Base-by-base conservation (phyloP, 441 rosid species). In the Gossypium gossypioides region DNA sequence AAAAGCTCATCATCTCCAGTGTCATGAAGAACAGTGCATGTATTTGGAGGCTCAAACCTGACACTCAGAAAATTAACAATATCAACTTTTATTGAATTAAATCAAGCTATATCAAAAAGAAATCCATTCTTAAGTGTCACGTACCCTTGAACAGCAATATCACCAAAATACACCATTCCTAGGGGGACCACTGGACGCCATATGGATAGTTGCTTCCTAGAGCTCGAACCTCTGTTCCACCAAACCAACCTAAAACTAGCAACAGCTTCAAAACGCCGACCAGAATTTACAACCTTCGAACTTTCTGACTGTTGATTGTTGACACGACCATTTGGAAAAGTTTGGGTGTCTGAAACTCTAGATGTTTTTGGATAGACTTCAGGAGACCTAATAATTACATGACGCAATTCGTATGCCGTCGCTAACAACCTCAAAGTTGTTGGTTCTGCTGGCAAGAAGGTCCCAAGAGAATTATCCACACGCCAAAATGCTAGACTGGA, bases 141-240 rank as follows among this genome's bases (percentile, higher is more conserved):
- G 24, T 86, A 95, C 99, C 99, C 98, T 78, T 84, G 84, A 80
- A 92, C 87, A 77, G 97, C 98, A 77, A 92, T 82, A 85, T 95
- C 98, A 69, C 99, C 96, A 72, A 95, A 95, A 85, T 84, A 95
- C 40, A 87, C 91, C 93, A 87, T 86, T 71, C 97, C 95, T 29
- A 82, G 87, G 59, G 96, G 82, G 74, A 91, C 84, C 3, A 81
- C 74, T 3, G 98, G 99, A 61, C 97, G 97, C 99, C 99, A 95
- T 78, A 95, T 70, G 3, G 99, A 95, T 63, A 92, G 61, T 81
- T 85, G 84, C 78, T 92, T 91, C 79, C 90, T 86, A 62, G 93
- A 84, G 77, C 77, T 88, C 73, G 93, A 79, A 76, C 82, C 85
- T 70, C 78, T 86, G 79, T 95, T 91, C 93, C 88, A 92, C 99